These are phyloP conservation scores for Veloboletus limbatus DNA, from an alignment of 1,284 basidiomycete species.

Conservation along the genomic window DNA sequence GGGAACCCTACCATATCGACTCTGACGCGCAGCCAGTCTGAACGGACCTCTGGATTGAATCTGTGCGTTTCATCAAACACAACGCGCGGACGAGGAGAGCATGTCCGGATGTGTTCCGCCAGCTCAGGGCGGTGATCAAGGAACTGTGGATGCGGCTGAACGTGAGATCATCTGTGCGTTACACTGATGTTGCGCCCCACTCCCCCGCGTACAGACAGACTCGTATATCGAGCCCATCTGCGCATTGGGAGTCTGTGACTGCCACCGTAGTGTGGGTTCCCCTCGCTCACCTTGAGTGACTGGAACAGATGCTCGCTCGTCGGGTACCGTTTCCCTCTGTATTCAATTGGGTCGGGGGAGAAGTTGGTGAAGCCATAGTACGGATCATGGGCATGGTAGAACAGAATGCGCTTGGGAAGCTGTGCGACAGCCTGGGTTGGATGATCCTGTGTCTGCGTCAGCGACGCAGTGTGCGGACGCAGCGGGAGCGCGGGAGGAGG, in stretches of 20 bases:
- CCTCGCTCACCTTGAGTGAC: constrained; percentile 37
- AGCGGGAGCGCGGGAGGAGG: constrained; percentile 2
- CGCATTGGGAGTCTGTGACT: too few relatives aligned
- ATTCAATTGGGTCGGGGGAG: constrained; percentile 37
- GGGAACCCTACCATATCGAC: constrained; percentile 30
- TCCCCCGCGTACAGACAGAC: constrained; percentile 3
- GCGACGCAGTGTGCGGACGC: constrained; percentile 25
- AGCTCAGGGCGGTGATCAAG: constrained; percentile 36
- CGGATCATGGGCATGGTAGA: constrained; percentile 34
- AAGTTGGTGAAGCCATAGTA: constrained; percentile 42
- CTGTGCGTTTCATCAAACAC: constrained; percentile 41
- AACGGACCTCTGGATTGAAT: constrained; percentile 37
- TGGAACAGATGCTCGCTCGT: constrained; percentile 44
- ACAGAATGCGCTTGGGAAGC: constrained; percentile 27
- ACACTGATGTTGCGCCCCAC: constrained; percentile 8
- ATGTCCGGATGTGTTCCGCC: constrained; percentile 39
- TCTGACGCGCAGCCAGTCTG: constrained; percentile 37
- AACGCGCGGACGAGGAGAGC: constrained; percentile 34
- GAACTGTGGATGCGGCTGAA: constrained; percentile 24
- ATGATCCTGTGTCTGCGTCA: constrained; percentile 10
- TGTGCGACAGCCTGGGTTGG: too few relatives aligned
- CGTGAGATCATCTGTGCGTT: constrained; percentile 17
- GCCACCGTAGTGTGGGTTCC: too few relatives aligned
- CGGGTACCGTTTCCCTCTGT: constrained; percentile 36
- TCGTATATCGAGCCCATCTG: too few relatives aligned